Evolutionary conservation across 2,329 filamentous ascomycete species (phyloP), one percentile per base, ranked within the genome.

Genomic region (Bipolaris gigantea): DNA sequence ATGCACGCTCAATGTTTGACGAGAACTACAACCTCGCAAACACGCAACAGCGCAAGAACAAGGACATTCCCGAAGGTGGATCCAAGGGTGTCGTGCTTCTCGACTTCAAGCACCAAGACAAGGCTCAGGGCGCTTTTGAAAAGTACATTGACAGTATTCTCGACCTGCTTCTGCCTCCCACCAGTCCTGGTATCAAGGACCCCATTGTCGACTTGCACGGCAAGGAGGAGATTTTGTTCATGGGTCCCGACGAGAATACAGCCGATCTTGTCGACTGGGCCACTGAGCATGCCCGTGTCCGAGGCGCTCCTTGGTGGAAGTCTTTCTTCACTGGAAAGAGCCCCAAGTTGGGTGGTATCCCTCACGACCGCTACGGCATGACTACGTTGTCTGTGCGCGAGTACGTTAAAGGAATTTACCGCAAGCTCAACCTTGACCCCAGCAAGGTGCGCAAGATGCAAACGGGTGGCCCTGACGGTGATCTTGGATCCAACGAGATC

Each of bases 311-410:
- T 25, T 99, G 93, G 91, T 99, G 94, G 94, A 99, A 99, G 82
- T 99, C 94, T 0, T 99, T 99, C 85, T 99, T 99, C 83, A 99
- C 94, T 2, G 94, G 94, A 70, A 99, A 99, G 83, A 96, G 91
- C 65, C 94, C 92, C 48, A 94, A 89, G 76, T 84, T 99, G 13
- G 94, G 94, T 60, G 94, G 94, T 72, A 99, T 99, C 64, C 94
- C 94, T 34, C 94, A 99, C 76, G 94, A 99, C 74, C 79, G 82
- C 36, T 99, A 99, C 71, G 94, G 94, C 67, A 99, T 99, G 94
- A 99, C 94, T 0, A 97, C 94, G 0, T 79, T 97, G 53, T 97
- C 92, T 5, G 93, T 99, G 45, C 91, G 94, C 41, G 91, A 99
- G 77, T 99, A 95, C 67, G 90, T 99, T 62, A 86, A 92, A 69